These are phyloP conservation scores for Hylodesmum podocarpum DNA, from an alignment of 306 rosid genomes.

Conservation along the genomic window DNA sequence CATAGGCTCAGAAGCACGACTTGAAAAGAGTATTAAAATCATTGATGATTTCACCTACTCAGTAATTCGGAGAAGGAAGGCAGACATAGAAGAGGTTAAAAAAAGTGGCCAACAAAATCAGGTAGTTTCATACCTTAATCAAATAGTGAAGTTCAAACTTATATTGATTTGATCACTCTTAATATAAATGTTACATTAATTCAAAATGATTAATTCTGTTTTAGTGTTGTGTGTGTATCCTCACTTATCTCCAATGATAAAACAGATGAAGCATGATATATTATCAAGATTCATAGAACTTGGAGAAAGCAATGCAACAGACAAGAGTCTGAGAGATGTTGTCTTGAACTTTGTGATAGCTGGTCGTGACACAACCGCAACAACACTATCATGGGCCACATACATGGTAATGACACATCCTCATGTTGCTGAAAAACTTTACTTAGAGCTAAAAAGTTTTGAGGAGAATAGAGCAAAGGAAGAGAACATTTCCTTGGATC, in stretches of 20 bases:
- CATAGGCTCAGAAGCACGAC: conserved; percentile 84
- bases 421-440: conserved; percentile 71
- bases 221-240: too few species aligned
- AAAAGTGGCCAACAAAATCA: conserved; percentile 37
- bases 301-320: conserved; percentile 56
- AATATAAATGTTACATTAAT: too few species aligned
- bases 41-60: conserved; percentile 85
- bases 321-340: conserved; percentile 83
- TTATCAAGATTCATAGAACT: conserved; percentile 84
- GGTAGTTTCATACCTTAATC: conserved; percentile 39
- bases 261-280: conserved; percentile 83
- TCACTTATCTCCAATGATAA: not conserved
- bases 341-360: conserved; percentile 94
- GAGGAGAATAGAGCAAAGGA: conserved; percentile 70
- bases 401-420: conserved; percentile 76
- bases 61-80: conserved; percentile 72
- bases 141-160: not conserved
- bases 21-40: conserved; percentile 66
- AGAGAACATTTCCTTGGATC: conserved; percentile 47
- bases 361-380: conserved; percentile 94
- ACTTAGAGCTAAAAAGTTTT: conserved; percentile 62
- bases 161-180: not conserved
- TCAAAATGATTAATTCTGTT: too few species aligned
- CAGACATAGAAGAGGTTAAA: conserved; percentile 61
- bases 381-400: conserved; percentile 93